Evolutionary conservation across 257 asterid genomes (phyloP).

Genomic region (Nicotiana tabacum): DNA sequence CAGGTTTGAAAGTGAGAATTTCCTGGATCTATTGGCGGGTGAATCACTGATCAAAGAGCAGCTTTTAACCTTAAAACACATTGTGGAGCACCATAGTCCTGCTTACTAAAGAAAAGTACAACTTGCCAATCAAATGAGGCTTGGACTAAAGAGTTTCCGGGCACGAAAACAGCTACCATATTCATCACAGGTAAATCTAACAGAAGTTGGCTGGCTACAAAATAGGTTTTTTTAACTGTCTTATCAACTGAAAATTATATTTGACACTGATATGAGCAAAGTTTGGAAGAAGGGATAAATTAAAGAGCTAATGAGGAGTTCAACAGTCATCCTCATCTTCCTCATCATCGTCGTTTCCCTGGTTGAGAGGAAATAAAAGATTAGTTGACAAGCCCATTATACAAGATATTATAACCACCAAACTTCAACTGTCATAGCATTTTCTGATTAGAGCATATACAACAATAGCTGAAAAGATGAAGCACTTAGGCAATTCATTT

Average conservation of each 20-base stretch:
- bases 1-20: neutral
- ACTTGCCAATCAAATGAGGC: neutral
- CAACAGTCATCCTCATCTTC: conserved; percentile 16
- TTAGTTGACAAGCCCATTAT: conserved; percentile 1
- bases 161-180: neutral
- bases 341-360: conserved; percentile 23
- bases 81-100: neutral
- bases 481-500: neutral
- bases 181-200: neutral
- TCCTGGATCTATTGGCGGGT: neutral
- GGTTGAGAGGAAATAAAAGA: neutral
- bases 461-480: neutral
- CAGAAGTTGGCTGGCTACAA: neutral
- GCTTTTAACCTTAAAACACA: neutral
- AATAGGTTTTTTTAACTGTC: neutral
- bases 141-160: neutral
- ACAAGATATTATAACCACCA: conserved; percentile 13
- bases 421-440: neutral
- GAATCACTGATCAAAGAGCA: conserved; percentile 5
- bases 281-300: neutral
- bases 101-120: neutral
- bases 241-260: neutral
- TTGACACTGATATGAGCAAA: neutral
- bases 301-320: neutral
- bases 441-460: neutral